Percentiles rank a stretch among this genome's conserved stretches.
These are phyloP conservation scores for Lagerstroemia fauriei DNA, from an alignment of 441 rosid genomes.

Conservation along the genomic window DNA sequence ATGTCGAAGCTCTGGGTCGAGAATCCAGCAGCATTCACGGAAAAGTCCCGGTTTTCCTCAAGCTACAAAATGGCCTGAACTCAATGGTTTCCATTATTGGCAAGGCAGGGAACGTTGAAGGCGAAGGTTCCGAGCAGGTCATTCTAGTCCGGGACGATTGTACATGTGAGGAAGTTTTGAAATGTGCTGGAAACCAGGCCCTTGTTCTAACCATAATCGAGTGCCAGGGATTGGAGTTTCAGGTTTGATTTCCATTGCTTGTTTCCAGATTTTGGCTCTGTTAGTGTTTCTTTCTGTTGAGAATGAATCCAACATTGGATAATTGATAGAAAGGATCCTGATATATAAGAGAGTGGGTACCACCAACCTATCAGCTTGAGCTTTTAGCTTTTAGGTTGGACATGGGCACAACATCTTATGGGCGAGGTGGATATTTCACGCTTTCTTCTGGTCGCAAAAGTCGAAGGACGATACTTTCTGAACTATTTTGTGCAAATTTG, in stretches of 20 bases:
- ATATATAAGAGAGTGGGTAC: too few species aligned
- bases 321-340: too few species aligned
- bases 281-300: neutral
- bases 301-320: too few species aligned
- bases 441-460: neutral
- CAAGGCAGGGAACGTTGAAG: constrained; percentile 37
- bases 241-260: constrained; percentile 36
- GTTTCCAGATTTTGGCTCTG: neutral
- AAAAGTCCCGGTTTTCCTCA: constrained; percentile 53
- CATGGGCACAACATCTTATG: too few species aligned
- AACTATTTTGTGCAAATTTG: neutral
- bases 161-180: constrained; percentile 40
- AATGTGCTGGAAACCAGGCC: constrained; percentile 50
- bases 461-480: neutral
- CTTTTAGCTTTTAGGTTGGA: too few species aligned
- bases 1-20: constrained; percentile 39
- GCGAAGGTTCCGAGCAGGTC: constrained; percentile 55
- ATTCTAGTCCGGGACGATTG: constrained; percentile 51
- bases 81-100: constrained; percentile 44
- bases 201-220: constrained; percentile 55
- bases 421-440: too few species aligned
- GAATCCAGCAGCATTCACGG: constrained; percentile 50
- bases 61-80: constrained; percentile 38
- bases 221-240: constrained; percentile 64
- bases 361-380: too few species aligned